Evolutionary conservation across 768 basidiomycete genomes (phyloP), one percentile per base, ranked within the genome.

Genomic region (Suillus tomentosus): DNA sequence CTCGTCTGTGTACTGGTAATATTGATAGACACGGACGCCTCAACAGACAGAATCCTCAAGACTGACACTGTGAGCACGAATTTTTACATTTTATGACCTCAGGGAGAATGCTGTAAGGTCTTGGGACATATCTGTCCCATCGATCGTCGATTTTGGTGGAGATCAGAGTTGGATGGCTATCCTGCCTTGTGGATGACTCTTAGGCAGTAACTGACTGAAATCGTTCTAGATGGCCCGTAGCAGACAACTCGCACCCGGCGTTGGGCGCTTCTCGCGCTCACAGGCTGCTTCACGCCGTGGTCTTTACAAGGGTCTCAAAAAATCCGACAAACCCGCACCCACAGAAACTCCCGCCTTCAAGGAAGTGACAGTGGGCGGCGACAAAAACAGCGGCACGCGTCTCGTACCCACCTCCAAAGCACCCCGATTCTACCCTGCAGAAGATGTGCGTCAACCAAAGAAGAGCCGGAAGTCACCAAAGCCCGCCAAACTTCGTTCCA

Each of bases 401-500:
- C 81, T 91, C 65, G 87, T 97, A 66, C 95, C 96, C 64, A 89
- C 88, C 66, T 74, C 82, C 72, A 95, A 95, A 79, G 92, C 94
- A 67, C 85, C 93, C 60, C 90, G 90, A 71, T 96, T 88, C 87
- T 97, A 97, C 82, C 93, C 95, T 62, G 94, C 94, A 67, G 96
- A 99, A 77, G 95, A 98, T 77, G 90, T 96, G 68, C 88, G 85
- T 74, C 84, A 87, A 74, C 93, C 93, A 76, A 96, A 96, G 87
- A 90, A 91, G 81, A 90, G 87, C 79, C 91, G 96, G 75, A 98
- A 98, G 84, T 81, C 87, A 54, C 84, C 86, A 71, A 89, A 90
- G 79, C 85, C 91, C 69, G 76, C 94, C 66, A 81, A 83, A 67
- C 87, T 98, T 68, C 94, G 96, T 73, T 77, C 87, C 62, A 85